These are phyloP conservation scores for Dillenia turbinata DNA, from an alignment of 164 flowering plant genomes.

Conservation along the genomic window DNA sequence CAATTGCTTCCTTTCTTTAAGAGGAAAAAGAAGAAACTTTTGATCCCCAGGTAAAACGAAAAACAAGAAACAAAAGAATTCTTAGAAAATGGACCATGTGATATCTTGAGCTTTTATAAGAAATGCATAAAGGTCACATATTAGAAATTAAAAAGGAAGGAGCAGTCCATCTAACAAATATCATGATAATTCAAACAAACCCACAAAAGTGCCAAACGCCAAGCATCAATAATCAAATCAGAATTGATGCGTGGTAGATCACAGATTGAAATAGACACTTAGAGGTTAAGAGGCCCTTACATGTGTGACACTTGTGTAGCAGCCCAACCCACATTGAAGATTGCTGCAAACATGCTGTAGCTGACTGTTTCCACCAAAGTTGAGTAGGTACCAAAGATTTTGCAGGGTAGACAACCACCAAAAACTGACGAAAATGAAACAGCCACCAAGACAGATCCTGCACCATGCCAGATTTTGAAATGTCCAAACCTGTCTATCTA, in stretches of 20 bases:
- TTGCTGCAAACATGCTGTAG: conserved; percentile 79
- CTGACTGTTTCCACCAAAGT: conserved; percentile 56
- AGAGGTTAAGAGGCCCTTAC: conserved; percentile 37
- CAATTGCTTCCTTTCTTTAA: background rate
- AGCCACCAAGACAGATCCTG: conserved; percentile 83
- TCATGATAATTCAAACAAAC: too few species aligned
- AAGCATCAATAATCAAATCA: too few species aligned
- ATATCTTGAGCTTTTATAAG: too few species aligned
- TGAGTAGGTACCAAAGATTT: conserved; percentile 50
- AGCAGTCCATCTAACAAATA: too few species aligned
- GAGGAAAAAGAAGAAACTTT: too few species aligned
- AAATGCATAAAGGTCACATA: too few species aligned
- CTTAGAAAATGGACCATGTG: background rate
- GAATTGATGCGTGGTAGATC: too few species aligned
- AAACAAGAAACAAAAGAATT: background rate
- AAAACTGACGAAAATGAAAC: conserved; percentile 92
- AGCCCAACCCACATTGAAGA: conserved; percentile 97
- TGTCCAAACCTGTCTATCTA: conserved; percentile 97
- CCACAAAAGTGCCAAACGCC: too few species aligned
- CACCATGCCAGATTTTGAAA: conserved; percentile 93
- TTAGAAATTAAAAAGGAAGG: too few species aligned
- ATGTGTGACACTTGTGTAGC: conserved; percentile 96
- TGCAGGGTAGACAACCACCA: conserved; percentile 87
- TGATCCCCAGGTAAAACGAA: background rate
- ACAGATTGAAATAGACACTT: background rate